Evolutionary conservation across 352 stramenopile genomes (phyloP).

Genomic region (Pythium grandisporangium): DNA sequence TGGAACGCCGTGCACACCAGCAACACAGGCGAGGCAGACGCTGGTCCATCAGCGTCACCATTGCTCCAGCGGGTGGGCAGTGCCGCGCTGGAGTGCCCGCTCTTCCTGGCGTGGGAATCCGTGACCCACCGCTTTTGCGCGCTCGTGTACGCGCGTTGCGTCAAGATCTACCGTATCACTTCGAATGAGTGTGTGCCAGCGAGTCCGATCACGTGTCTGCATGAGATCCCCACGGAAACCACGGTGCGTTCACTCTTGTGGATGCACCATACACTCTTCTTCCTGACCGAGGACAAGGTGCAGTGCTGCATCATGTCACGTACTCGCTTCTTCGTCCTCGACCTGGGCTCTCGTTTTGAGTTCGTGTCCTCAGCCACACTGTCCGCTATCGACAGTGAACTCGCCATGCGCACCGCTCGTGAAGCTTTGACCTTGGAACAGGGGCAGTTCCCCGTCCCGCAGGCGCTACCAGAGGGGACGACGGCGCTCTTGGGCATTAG

Average conservation of each 20-base stretch:
- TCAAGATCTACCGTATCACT: conserved; percentile 40
- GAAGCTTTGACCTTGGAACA: conserved; percentile 6
- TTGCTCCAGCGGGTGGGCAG: conserved; percentile 10
- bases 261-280: conserved; percentile 67
- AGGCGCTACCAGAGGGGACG: conserved; percentile 17
- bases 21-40: too few species aligned
- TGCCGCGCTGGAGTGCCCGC: conserved; percentile 32
- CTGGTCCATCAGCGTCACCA: too few species aligned
- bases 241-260: conserved; percentile 37
- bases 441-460: conserved; percentile 33
- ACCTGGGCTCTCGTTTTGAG: conserved; percentile 33
- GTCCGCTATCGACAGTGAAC: too few species aligned
- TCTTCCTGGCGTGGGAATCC: conserved; percentile 54
- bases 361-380: conserved; percentile 1
- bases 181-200: conserved; percentile 10
- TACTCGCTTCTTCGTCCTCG: conserved; percentile 44
- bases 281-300: conserved; percentile 41
- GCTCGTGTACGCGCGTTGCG: conserved; percentile 34
- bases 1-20: too few species aligned
- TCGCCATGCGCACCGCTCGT: too few species aligned
- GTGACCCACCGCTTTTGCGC: conserved; percentile 35
- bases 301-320: conserved; percentile 57
- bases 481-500: conserved; percentile 39
- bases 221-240: conserved; percentile 41
- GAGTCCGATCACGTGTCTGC: conserved; percentile 34